A percentile compares a stretch with the other conserved stretches of the same genome.
These are phyloP conservation scores for Panellus pusillus DNA, from an alignment of 768 basidiomycete species.

Conservation along the genomic window DNA sequence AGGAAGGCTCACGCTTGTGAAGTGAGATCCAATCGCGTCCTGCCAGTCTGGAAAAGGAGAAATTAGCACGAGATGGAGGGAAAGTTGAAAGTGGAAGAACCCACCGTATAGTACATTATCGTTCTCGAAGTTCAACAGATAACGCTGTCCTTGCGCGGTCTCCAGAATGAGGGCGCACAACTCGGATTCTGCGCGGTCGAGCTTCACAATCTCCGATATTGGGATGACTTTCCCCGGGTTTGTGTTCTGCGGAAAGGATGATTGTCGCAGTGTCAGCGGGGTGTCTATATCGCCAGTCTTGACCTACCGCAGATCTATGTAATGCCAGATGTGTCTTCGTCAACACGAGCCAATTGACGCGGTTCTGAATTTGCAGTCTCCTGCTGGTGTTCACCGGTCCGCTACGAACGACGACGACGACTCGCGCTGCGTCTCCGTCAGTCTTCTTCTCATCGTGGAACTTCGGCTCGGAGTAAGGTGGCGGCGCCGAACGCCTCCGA, in stretches of 20 bases:
- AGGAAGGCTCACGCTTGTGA: neutral
- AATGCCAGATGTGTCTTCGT: neutral
- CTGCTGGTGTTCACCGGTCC: neutral
- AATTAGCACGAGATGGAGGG: neutral
- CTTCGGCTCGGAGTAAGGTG: no score
- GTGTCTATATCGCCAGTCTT: no score
- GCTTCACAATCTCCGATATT: neutral
- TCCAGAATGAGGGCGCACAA: neutral
- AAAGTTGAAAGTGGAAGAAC: neutral
- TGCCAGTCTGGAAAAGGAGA: neutral
- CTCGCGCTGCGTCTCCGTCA: neutral
- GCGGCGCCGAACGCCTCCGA: no score
- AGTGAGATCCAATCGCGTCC: constrained; percentile 1
- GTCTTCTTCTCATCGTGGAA: no score
- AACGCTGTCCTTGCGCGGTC: neutral
- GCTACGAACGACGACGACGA: neutral
- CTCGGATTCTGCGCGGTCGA: constrained; percentile 1
- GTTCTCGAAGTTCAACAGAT: neutral
- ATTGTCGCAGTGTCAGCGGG: no score
- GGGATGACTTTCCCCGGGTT: neutral
- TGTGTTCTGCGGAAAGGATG: no score
- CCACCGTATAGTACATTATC: neutral
- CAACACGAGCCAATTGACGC: constrained; percentile 3
- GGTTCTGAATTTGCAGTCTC: no score
- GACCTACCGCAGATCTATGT: neutral